Conservation (phyloP, 2,329 filamentous ascomycete genomes). For the Aspergillus tubingensis region DNA sequence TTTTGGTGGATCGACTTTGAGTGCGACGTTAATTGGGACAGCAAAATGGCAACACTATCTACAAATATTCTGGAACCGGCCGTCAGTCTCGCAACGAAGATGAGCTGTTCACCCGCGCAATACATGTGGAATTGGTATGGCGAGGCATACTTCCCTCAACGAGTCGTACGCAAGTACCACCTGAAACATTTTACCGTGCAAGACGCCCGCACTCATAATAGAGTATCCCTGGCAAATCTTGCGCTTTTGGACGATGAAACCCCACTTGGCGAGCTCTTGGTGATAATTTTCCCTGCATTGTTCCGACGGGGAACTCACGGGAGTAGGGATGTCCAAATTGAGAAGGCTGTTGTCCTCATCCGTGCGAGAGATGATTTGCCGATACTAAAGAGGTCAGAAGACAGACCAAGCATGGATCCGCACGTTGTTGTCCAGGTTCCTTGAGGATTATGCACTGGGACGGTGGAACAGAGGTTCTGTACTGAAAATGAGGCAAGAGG, state of each 20-base stretch:
- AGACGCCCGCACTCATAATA: slow-evolving; percentile 11
- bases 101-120: background rate
- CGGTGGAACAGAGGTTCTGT: too few relatives aligned
- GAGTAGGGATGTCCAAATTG: too few relatives aligned
- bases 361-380: too few relatives aligned
- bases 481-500: too few relatives aligned
- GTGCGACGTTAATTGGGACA: background rate
- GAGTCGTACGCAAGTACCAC: background rate
- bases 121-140: slow-evolving; percentile 4
- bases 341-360: too few relatives aligned
- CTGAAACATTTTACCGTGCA: background rate
- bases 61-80: background rate
- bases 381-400: too few relatives aligned
- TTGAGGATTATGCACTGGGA: too few relatives aligned
- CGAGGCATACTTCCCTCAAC: background rate
- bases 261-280: background rate
- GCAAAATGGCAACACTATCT: background rate
- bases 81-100: background rate
- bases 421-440: too few relatives aligned
- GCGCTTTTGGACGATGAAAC: background rate
- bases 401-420: too few relatives aligned
- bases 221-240: background rate
- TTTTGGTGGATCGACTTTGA: background rate
- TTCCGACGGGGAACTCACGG: background rate
- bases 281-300: slow-evolving; percentile 8